Base-by-base conservation (phyloP, 345 rosid genomes). In the Populus alba region DNA sequence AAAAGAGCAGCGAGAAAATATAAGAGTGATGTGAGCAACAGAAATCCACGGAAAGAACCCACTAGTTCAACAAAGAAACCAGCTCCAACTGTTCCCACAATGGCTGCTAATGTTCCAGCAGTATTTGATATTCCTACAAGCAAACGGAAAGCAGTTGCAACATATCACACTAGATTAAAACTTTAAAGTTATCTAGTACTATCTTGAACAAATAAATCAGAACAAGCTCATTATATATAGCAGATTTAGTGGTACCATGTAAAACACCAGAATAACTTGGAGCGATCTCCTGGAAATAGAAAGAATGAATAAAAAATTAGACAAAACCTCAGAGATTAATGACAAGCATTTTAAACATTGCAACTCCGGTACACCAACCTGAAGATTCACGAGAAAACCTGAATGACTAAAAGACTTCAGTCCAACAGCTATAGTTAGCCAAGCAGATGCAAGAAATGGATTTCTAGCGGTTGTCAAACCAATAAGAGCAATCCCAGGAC, bases 381-480 rank as follows among this genome's bases (percentile, higher is more conserved):
- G 99, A 82, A 96, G 87, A 78, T 93, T 96, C 75, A 96, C 96
- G 77, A 93, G 96, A 87, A 96, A 96, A 49, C 99, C 99, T 22
- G 93, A 87, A 82, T 93, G 99, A 86, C 99, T 92, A 85, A 93
- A 95, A 70, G 99, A 87, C 87, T 96, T 96, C 39, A 93, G 84
- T 66, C 95, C 99, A 79, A 92, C 92, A 23, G 97, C 98, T 82
- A 93, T 67, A 67, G 98, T 90, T 68, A 96, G 94, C 99, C 99
- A 93, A 70, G 97, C 94, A 82, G 98, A 96, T 72, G 97, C 97
- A 69, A 85, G 37, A 63, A 83, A 75, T 75, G 97, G 97, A 57
- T 78, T 85, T 81, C 86, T 93, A 76, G 99, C 94, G 57, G 95
- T 71, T 18, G 92, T 88, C 77, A 96, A 84, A 75, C 97, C 97